Conservation (phyloP, 306 rosid genomes). For the Corylus heterophylla region DNA sequence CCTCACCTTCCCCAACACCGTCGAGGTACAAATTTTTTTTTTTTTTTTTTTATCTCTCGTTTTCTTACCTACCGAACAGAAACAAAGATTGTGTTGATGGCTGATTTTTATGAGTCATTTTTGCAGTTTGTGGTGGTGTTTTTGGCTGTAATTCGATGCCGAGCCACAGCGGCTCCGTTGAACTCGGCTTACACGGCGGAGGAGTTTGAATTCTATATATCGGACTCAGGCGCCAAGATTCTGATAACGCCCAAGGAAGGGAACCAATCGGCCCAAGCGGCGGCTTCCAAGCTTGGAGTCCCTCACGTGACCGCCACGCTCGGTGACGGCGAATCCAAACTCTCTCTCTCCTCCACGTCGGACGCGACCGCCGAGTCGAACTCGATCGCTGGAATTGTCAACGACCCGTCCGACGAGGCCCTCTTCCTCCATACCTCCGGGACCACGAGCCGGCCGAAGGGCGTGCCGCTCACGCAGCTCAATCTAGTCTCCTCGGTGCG, state of each 20-base stretch:
- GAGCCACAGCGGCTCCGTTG: constrained; percentile 89
- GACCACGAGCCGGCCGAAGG: constrained; percentile 94
- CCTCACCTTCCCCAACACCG: constrained; percentile 82
- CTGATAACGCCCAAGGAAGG: constrained; percentile 61
- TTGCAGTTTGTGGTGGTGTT: constrained; percentile 68
- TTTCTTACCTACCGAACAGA: not conserved
- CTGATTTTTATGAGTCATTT: not conserved
- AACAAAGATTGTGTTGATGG: too few relatives aligned
- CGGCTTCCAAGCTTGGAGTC: constrained; percentile 68
- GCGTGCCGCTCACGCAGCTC: constrained; percentile 84
- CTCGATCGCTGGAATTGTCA: constrained; percentile 27
- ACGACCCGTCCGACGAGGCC: constrained; percentile 75
- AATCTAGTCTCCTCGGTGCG: constrained; percentile 66
- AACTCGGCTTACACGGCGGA: constrained; percentile 82
- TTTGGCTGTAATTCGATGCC: constrained; percentile 74
- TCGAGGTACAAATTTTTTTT: constrained; percentile 54
- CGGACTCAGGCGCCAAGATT: constrained; percentile 85
- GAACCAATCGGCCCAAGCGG: constrained; percentile 45
- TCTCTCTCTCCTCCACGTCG: constrained; percentile 26
- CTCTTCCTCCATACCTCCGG: constrained; percentile 99
- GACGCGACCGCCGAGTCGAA: constrained; percentile 1
- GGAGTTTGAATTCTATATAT: constrained; percentile 86
- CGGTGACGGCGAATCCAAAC: constrained; percentile 10
- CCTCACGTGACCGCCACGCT: constrained; percentile 52
- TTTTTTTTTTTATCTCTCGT: not conserved